Evolutionary conservation across 1,139 yeast species (phyloP).

Genomic region (Lipomyces yarrowii): DNA sequence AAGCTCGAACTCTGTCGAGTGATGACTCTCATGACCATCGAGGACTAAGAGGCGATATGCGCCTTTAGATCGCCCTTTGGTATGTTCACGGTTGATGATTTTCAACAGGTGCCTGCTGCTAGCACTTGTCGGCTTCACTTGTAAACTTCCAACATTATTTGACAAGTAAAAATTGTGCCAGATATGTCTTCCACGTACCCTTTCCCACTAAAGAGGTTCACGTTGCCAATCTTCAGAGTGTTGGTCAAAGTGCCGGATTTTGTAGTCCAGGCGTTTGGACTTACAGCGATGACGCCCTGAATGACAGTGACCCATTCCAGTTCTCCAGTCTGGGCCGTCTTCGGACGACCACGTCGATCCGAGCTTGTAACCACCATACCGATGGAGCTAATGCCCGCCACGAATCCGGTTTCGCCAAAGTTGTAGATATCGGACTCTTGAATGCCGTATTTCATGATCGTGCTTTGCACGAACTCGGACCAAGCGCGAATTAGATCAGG

Average conservation of each 20-base stretch:
- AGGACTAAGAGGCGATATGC: slow-evolving; percentile 6
- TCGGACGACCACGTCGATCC: background rate
- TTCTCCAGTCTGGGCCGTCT: background rate
- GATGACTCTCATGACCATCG: slow-evolving; percentile 12
- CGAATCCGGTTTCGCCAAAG: background rate
- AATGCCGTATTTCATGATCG: background rate
- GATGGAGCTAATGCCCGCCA: background rate
- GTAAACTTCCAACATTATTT: too few relatives aligned
- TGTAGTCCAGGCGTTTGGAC: slow-evolving; percentile 8
- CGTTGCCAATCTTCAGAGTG: too few relatives aligned
- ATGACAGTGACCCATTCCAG: background rate
- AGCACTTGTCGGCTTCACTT: too few relatives aligned
- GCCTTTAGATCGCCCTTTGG: slow-evolving; percentile 3
- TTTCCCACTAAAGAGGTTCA: too few relatives aligned
- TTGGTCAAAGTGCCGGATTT: slow-evolving; percentile 7
- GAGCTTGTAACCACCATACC: background rate
- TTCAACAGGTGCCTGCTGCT: too few relatives aligned
- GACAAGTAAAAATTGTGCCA: too few relatives aligned
- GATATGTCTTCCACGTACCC: too few relatives aligned
- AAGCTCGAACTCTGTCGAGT: background rate
- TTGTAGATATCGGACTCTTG: background rate
- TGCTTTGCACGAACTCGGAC: background rate
- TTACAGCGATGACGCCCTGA: background rate
- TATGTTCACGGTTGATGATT: too few relatives aligned
- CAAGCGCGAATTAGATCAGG: background rate